phyloP scores from a whole-genome alignment of 345 rosid species.

The Linum usitatissimum region DNA sequence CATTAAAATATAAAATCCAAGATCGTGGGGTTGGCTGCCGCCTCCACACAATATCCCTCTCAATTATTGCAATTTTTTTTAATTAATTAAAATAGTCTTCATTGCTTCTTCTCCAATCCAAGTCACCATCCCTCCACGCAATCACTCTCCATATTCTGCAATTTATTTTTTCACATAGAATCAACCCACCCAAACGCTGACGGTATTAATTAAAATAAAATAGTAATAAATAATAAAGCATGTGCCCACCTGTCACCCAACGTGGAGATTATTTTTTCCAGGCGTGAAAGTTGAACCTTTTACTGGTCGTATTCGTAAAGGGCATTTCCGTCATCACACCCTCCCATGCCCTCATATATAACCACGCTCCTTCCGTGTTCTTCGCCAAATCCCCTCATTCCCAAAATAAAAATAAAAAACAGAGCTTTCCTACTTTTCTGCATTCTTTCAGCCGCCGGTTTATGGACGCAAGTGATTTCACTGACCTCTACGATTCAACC shows the following conservation, averaged over 20 bases:
- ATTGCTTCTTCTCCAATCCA: constrained; percentile 31
- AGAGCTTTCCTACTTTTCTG: background rate
- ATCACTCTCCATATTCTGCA: background rate
- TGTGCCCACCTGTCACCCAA: background rate
- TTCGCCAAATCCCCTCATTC: background rate
- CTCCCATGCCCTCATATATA: constrained; percentile 9
- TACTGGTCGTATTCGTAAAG: constrained; percentile 9
- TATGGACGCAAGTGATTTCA: constrained; percentile 25
- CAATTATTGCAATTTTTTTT: constrained; percentile 9
- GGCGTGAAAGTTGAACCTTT: background rate
- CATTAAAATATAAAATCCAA: background rate
- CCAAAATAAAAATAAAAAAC: constrained; percentile 1
- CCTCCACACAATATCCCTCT: background rate
- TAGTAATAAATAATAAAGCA: background rate
- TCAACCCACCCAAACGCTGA: constrained; percentile 5
- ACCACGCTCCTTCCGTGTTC: background rate
- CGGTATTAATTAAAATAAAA: constrained; percentile 15
- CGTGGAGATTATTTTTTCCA: background rate
- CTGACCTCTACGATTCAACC: constrained; percentile 35
- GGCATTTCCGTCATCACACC: constrained; percentile 13
- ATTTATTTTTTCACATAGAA: too few relatives aligned
- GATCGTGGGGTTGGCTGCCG: background rate
- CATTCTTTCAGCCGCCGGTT: constrained; percentile 10
- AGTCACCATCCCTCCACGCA: constrained; percentile 12
- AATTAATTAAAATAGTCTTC: too few relatives aligned